These are phyloP conservation scores for Boletus edulis DNA, from an alignment of 768 basidiomycete species.

Conservation along the genomic window DNA sequence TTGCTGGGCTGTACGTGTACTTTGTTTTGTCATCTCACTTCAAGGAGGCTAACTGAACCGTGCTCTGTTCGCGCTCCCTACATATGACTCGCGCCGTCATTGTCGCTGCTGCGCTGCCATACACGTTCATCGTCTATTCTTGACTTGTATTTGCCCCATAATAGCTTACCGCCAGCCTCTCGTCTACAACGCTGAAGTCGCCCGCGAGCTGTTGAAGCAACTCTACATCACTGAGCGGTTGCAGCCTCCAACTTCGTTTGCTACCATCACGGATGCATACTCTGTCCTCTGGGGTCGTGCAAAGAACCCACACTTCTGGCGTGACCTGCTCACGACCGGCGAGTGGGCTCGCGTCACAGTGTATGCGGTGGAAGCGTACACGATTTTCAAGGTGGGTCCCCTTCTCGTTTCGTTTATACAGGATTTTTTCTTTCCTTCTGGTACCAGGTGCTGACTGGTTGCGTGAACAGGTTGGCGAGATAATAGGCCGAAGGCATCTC, in stretches of 20 bases:
- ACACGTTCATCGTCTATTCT: neutral
- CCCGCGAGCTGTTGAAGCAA: slow-evolving; percentile 72
- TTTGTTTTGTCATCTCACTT: neutral
- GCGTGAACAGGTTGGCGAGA: slow-evolving; percentile 72
- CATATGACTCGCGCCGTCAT: neutral
- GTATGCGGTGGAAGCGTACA: slow-evolving; percentile 85
- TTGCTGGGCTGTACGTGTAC: slow-evolving; percentile 52
- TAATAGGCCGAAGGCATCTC: slow-evolving; percentile 74
- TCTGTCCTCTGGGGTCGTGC: slow-evolving; percentile 62
- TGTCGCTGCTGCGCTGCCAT: neutral
- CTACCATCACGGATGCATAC: slow-evolving; percentile 57
- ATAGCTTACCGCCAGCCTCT: slow-evolving; percentile 76
- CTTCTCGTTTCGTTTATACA: neutral
- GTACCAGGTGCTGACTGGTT: neutral
- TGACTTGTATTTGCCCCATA: neutral
- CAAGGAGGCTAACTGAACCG: neutral
- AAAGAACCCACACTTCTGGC: slow-evolving; percentile 57
- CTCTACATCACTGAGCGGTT: slow-evolving; percentile 65
- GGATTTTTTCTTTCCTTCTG: neutral
- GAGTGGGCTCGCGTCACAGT: slow-evolving; percentile 66
- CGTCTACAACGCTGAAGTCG: slow-evolving; percentile 74
- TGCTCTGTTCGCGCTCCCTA: neutral
- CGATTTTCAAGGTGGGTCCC: slow-evolving; percentile 74
- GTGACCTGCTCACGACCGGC: slow-evolving; percentile 55
- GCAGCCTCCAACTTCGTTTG: slow-evolving; percentile 59